These are phyloP conservation scores for Quillaja saponaria DNA, from an alignment of 306 rosid genomes.

Conservation along the genomic window DNA sequence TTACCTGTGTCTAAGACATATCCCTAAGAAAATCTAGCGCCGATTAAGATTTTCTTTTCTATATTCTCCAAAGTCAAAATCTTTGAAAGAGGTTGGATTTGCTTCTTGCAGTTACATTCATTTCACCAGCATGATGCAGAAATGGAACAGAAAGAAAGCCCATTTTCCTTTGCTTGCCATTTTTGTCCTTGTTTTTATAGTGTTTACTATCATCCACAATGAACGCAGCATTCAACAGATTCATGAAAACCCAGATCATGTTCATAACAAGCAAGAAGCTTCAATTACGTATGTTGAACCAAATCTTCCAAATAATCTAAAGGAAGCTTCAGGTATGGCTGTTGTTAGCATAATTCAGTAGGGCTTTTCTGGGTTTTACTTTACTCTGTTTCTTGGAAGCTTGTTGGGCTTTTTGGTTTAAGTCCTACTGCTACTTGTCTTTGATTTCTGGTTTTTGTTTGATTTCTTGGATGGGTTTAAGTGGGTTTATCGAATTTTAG, in stretches of 20 bases:
- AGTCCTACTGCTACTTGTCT: slow-evolving; percentile 20
- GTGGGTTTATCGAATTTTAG: slow-evolving; percentile 43
- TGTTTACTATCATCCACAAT: slow-evolving; percentile 62
- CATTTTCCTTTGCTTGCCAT: slow-evolving; percentile 58
- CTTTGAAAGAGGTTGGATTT: no score
- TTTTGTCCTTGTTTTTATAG: slow-evolving; percentile 54
- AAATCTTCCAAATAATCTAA: slow-evolving; percentile 46
- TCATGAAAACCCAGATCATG: slow-evolving; percentile 59
- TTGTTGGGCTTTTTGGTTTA: background rate
- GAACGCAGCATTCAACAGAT: slow-evolving; percentile 57
- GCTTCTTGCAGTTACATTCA: no score
- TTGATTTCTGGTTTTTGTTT: slow-evolving; percentile 29
- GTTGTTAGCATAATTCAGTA: slow-evolving; percentile 13
- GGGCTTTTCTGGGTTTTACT: background rate
- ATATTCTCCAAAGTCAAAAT: no score
- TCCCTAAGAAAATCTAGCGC: no score
- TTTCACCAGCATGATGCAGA: no score
- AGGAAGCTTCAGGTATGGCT: slow-evolving; percentile 48
- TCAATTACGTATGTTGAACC: slow-evolving; percentile 67
- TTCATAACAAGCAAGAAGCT: slow-evolving; percentile 45
- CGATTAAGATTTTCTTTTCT: no score
- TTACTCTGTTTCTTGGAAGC: background rate
- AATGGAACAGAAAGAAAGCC: slow-evolving; percentile 68
- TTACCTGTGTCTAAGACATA: no score
- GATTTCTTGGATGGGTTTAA: slow-evolving; percentile 31